Evolutionary conservation across 768 basidiomycete species (phyloP), one percentile per base, ranked within the genome.

Genomic region (Lactifluus echinatus): DNA sequence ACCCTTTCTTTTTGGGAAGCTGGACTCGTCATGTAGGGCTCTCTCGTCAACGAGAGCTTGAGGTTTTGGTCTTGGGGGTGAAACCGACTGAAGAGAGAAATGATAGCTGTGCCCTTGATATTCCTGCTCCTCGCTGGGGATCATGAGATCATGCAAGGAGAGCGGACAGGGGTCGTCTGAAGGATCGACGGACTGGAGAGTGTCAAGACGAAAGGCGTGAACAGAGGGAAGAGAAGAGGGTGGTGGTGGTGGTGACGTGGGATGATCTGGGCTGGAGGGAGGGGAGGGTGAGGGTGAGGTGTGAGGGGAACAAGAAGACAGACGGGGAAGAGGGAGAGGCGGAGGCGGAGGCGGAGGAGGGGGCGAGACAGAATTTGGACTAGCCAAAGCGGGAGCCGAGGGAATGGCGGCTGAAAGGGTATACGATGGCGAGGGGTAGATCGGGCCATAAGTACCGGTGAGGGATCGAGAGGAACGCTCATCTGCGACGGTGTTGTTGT

Each of bases 121-220:
- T 40, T 57, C 48, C 28, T 53, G 53, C 12, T 63, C 63, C 34
- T 62, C 63, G 23, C 48, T 50, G 14, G 56, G 53, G 14, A 47
- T 50, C 52, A 59, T 53, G 33, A 63, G 63, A 17, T 63, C 63
- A 17, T 57, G 37, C 15, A 63, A 44, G n/a, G 61, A 52, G 39
- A 63, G 61, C 4, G 63, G 63, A 51, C 56, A 63, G 23, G 63
- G 63, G 45, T 63, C 63, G 11, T 63, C 63, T 7, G 55, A 50
- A 28, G 52, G 56, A 40, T 61, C 60, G 37, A 63, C 50, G 4
- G 53, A 54, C 50, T 63, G 51, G 36, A 63, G 63, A 3, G 56
- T 58, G 44, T 55, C 51, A 15, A 56, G 28, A 23, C 49, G 55
- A 45, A 63, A 62, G 2, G 61, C 56, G 23, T 62, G 61, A 17